Evolutionary conservation across 2,329 filamentous ascomycete species (phyloP).

Genomic region (Neocatenulostroma microsporum): DNA sequence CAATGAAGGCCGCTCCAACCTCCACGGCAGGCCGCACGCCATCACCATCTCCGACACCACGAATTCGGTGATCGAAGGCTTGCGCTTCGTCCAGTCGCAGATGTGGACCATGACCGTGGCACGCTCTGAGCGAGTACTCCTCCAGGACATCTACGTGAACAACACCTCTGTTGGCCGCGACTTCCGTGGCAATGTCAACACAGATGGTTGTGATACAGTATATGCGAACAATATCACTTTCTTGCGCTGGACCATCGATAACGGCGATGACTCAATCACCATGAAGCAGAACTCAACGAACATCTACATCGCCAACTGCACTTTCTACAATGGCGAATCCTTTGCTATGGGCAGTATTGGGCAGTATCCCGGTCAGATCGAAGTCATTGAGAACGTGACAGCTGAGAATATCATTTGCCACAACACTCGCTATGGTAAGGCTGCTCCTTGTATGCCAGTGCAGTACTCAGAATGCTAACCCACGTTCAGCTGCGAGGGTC

Average conservation of each 20-base stretch:
- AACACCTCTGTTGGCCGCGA: slow-evolving; percentile 16
- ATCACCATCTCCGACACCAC: slow-evolving; percentile 46
- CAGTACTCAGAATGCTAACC: too few species aligned
- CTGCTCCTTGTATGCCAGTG: too few species aligned
- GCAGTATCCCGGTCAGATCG: slow-evolving; percentile 44
- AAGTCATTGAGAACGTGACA: slow-evolving; percentile 45
- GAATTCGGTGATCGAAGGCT: slow-evolving; percentile 42
- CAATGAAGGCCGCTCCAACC: slow-evolving; percentile 36
- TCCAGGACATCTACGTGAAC: slow-evolving; percentile 49
- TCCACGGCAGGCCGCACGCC: slow-evolving; percentile 44
- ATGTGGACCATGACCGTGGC: slow-evolving; percentile 53
- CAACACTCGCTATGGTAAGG: slow-evolving; percentile 11
- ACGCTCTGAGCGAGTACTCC: slow-evolving; percentile 39
- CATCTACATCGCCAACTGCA: slow-evolving; percentile 43
- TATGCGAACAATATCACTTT: slow-evolving; percentile 47
- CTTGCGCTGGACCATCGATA: slow-evolving; percentile 43
- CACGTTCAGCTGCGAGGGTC: too few species aligned
- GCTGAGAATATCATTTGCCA: slow-evolving; percentile 37
- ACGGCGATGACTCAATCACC: slow-evolving; percentile 48
- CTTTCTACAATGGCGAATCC: slow-evolving; percentile 45
- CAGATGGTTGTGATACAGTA: slow-evolving; percentile 49
- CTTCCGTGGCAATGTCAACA: slow-evolving; percentile 29
- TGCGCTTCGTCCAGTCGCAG: slow-evolving; percentile 50
- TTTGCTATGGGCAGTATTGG: slow-evolving; percentile 54
- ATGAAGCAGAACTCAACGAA: slow-evolving; percentile 51